Evolutionary conservation across 2,329 filamentous ascomycete genomes (phyloP), one percentile per base, ranked within the genome.

Genomic region (Arachnomyces sp.): DNA sequence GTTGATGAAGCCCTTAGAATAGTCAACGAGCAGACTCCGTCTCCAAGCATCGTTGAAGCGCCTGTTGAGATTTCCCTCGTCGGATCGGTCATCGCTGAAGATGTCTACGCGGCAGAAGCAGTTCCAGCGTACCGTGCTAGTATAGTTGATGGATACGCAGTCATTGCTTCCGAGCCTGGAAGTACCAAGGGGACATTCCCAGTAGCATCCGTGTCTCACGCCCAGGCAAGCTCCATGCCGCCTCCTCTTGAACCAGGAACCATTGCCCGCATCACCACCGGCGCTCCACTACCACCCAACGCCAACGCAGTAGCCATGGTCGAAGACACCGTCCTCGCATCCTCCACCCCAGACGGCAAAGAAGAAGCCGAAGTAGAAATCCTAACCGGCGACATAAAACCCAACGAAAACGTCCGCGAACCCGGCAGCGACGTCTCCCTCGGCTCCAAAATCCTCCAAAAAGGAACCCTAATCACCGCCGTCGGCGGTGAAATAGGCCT

Each of bases 231-330:
- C 0, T 77, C 83, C 20, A 74, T 75, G 11, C 68, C 76, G 28
- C 63, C 64, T 12, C 63, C 76, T 1, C 66, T 95, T 2, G 71
- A 81, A 39, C 70, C 77, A 28, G 88, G 89, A 0, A 74, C 88
- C 48, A 81, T 96, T 39, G 83, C 90, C 0, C 76, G 92, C 34
- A 94, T 98, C 51, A 98, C 92, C 0, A 98, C 92, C 0, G 92
- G 92, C 0, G 92, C 92, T 4, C 90, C 92, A 8, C 67, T 98
- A 1, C 92, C 92, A 1, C 80, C 81, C 0, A 87, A 89, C 1
- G 87, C 92, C 2, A 94, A 86, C 17, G 82, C 90, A 0, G 89
- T 98, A 4, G 82, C 95, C 34, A 96, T 93, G 87, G 92, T 98
- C 0, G 92, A 98, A 65, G 92, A 95, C 55, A 98, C 92, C 0